Conservation (phyloP, 352 stramenopile species). For the Globisporangium barbulae region DNA sequence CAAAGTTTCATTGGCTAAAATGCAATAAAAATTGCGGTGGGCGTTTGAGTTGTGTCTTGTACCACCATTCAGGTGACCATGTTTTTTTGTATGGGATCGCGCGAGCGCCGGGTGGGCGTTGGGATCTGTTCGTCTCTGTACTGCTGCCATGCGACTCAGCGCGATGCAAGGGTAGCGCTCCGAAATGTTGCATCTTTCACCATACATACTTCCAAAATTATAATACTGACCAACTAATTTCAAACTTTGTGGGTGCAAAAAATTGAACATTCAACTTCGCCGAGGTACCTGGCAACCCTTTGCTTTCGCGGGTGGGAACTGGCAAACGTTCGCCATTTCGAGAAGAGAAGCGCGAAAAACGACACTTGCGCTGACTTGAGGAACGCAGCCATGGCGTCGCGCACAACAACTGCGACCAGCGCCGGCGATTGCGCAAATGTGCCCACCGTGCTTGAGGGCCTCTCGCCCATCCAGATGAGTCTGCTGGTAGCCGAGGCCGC, state of each 20-base stretch:
- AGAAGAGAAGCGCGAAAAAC: not conserved
- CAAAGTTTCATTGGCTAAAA: not conserved
- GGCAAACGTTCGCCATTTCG: constrained; percentile 1
- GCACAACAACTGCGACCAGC: not conserved
- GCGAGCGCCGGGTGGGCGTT: not conserved
- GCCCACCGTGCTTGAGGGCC: not conserved
- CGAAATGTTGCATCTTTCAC: no score
- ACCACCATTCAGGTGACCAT: not conserved
- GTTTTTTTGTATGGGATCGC: not conserved
- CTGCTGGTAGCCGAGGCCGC: constrained; percentile 1
- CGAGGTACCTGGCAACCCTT: no score
- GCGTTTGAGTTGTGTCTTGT: not conserved
- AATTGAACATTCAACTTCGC: not conserved
- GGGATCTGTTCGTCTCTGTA: not conserved
- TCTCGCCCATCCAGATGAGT: constrained; percentile 4
- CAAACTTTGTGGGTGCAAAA: not conserved
- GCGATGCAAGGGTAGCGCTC: no score
- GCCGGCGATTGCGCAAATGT: not conserved
- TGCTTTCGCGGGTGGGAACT: not conserved
- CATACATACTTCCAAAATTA: no score
- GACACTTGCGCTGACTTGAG: not conserved
- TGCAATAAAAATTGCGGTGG: not conserved
- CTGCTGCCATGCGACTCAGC: no score
- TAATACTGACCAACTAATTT: no score
- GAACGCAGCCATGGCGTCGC: not conserved